A percentile compares a stretch with the other conserved stretches of the same genome.
phyloP scores from a whole-genome alignment of 768 basidiomycete genomes.

The Stropharia rugosoannulata region DNA sequence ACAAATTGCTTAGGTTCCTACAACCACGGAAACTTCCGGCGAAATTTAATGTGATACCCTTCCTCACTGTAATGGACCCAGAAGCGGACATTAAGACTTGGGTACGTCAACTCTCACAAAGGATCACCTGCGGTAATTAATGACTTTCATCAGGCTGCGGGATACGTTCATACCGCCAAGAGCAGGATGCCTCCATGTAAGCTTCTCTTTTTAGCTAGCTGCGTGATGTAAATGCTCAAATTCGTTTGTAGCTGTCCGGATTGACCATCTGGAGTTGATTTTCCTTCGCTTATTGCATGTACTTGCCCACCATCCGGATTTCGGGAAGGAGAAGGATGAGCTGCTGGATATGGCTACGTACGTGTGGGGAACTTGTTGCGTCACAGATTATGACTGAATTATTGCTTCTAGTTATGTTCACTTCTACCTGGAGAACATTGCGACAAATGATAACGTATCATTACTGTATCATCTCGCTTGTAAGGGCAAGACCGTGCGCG shows the following conservation, averaged over 20 bases:
- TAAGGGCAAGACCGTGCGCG: slow-evolving; percentile 86
- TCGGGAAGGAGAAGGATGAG: slow-evolving; percentile 63
- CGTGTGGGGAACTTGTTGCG: slow-evolving; percentile 19
- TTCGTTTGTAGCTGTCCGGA: slow-evolving; percentile 41
- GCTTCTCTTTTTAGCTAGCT: not conserved
- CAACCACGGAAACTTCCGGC: slow-evolving; percentile 62
- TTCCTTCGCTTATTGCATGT: slow-evolving; percentile 87
- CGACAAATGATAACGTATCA: slow-evolving; percentile 77
- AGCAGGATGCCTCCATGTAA: slow-evolving; percentile 46
- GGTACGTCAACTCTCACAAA: slow-evolving; percentile 39
- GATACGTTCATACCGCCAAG: slow-evolving; percentile 53
- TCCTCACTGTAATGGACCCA: slow-evolving; percentile 89
- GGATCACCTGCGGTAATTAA: not conserved
- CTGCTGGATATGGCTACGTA: slow-evolving; percentile 82
- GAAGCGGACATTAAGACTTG: slow-evolving; percentile 73
- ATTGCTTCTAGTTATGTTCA: slow-evolving; percentile 69
- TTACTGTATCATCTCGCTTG: slow-evolving; percentile 80
- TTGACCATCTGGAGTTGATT: slow-evolving; percentile 75
- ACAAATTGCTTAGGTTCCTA: slow-evolving; percentile 69
- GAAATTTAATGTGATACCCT: slow-evolving; percentile 81
- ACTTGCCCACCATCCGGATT: slow-evolving; percentile 95
- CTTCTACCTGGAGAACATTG: slow-evolving; percentile 81
- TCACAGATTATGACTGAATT: not conserved
- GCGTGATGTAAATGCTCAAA: not conserved
- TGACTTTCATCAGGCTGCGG: slow-evolving; percentile 41